phyloP scores from a whole-genome alignment of 768 basidiomycete species.

The Gelatoporia subvermispora region DNA sequence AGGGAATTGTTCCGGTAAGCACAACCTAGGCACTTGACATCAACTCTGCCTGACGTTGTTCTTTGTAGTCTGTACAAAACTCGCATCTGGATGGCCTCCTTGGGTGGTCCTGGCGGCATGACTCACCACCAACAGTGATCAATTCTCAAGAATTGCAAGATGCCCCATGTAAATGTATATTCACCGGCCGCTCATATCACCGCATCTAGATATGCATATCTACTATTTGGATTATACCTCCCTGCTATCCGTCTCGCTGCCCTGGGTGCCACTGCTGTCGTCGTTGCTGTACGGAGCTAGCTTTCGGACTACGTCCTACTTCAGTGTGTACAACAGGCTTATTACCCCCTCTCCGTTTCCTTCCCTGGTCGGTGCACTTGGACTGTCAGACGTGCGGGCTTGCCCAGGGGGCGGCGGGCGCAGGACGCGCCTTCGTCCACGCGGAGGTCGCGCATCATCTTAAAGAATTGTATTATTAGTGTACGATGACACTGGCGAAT shows the following conservation, averaged over 20 bases:
- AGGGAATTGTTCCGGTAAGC: conserved; percentile 86
- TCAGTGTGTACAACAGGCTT: not conserved
- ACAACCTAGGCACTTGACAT: conserved; percentile 6
- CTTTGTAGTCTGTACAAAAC: conserved; percentile 81
- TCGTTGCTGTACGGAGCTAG: not conserved
- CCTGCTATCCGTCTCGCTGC: not conserved
- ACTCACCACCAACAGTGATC: not conserved
- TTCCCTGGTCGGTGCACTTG: not conserved
- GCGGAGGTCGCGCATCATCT: not conserved
- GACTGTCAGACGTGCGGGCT: not conserved
- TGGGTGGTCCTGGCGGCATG: conserved; percentile 43
- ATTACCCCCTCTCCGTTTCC: not conserved
- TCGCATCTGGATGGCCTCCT: conserved; percentile 91
- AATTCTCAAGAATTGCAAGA: not conserved
- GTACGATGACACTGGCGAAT: not conserved
- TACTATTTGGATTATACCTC: conserved; percentile 8
- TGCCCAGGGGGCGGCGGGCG: not conserved
- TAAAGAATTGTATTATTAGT: not conserved
- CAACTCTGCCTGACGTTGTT: not conserved
- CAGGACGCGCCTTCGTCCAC: not conserved
- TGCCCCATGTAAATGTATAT: not conserved
- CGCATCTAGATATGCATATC: conserved; percentile 7
- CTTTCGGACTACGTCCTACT: not conserved
- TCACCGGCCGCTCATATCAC: not conserved
- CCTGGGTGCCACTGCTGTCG: not conserved